Percentiles rank a stretch among this genome's conserved stretches.
Evolutionary conservation across 1,284 basidiomycete species (phyloP).

Genomic region (Apiotrichum domesticum): DNA sequence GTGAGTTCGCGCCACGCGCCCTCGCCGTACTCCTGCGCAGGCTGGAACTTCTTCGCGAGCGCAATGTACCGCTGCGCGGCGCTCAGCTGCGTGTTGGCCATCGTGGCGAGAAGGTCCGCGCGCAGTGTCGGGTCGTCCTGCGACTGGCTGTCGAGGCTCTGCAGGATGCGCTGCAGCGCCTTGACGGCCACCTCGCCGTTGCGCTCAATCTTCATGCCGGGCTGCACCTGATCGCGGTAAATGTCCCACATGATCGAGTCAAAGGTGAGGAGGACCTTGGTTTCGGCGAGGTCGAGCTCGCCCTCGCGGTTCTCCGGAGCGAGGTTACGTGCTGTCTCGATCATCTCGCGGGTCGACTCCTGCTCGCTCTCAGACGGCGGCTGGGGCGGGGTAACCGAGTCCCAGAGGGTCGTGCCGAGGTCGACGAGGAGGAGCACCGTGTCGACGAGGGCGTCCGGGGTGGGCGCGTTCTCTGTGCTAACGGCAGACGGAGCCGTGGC

Average conservation of each 20-base stretch:
- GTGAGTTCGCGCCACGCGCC: slow-evolving; percentile 33
- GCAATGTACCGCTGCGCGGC: slow-evolving; percentile 27
- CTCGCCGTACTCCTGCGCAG: slow-evolving; percentile 18
- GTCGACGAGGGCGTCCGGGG: slow-evolving; percentile 38
- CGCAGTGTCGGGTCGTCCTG: slow-evolving; percentile 25
- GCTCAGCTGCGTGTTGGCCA: slow-evolving; percentile 33
- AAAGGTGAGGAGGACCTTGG: slow-evolving; percentile 35
- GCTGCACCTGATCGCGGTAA: slow-evolving; percentile 24
- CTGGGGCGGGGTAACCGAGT: slow-evolving; percentile 20
- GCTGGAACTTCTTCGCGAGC: slow-evolving; percentile 21
- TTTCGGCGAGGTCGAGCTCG: slow-evolving; percentile 39
- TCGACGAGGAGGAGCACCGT: slow-evolving; percentile 33
- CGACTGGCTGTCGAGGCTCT: slow-evolving; percentile 25
- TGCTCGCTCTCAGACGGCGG: slow-evolving; percentile 33
- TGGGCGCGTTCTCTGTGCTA: slow-evolving; percentile 37
- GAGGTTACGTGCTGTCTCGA: slow-evolving; percentile 25
- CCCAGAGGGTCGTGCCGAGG: slow-evolving; percentile 35
- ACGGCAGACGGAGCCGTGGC: not conserved
- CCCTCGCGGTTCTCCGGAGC: slow-evolving; percentile 29
- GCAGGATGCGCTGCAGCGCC: slow-evolving; percentile 27
- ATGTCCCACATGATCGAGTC: slow-evolving; percentile 40
- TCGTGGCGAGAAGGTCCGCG: slow-evolving; percentile 33
- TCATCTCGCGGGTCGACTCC: slow-evolving; percentile 22
- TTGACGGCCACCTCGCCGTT: slow-evolving; percentile 30
- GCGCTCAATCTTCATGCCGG: slow-evolving; percentile 23